Evolutionary conservation across 768 basidiomycete species (phyloP), one percentile per base, ranked within the genome.

Genomic region (Rickenella mellea): DNA sequence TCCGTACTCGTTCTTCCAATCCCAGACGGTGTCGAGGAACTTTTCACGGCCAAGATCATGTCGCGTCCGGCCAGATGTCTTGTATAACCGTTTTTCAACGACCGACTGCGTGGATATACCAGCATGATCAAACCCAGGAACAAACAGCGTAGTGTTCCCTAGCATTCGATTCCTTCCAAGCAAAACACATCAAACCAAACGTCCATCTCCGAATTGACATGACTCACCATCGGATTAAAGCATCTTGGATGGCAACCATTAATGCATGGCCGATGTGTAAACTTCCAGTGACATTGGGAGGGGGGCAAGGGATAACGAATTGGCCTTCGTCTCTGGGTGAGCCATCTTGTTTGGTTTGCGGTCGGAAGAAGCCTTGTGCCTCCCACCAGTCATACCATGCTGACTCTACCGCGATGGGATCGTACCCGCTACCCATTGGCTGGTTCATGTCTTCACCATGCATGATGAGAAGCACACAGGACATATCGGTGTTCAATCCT

Each of bases 361-460:
- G 91, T 50, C 79, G 76, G 76, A 94, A 96, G 69, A 83, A 94
- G 4, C 90, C 93, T 54, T 91, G 73, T 3, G 78, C 73, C 27
- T 78, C 69, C 94, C 94, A 97, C 96, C 96, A 98, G 53, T 94
- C 90, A 53, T 98, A 98, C 90, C 96, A 97, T 2, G 90, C 82
- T 0, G 92, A 71, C 57, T 98, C 94, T 45, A 98, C 85, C 26
- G 87, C 86, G 49, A 87, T 82, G 6, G 96, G 94, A 59, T 98
- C 92, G 65, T 98, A 99, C 3, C 86, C 88, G n/a, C 74, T 70
- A 1, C 86, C 75, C 86, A 99, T 94, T 3, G 89, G 81, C 46
- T 79, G 70, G 2, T 85, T 74, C 43, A 96, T 68, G 63, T 97
- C 94, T 94, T 47, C 8, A 33, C 14, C 17, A 26, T 7, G 12